Percentiles rank a stretch among this genome's conserved stretches.
phyloP scores from a whole-genome alignment of 192 early-diverging fungal genomes.

The Martensiomyces pterosporus region DNA sequence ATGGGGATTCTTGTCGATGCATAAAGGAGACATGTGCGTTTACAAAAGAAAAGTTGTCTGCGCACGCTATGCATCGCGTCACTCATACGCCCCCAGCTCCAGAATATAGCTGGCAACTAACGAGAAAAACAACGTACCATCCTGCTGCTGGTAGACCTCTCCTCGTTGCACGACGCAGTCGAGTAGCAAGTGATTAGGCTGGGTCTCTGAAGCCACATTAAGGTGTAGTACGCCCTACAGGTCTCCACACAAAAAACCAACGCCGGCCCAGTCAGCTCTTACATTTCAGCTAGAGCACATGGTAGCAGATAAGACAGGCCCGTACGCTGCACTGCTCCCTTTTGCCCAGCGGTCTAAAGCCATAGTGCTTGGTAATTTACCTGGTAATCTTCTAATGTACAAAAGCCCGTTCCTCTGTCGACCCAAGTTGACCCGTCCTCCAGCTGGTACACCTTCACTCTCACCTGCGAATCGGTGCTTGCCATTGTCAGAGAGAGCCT shows the following conservation, averaged over 20 bases:
- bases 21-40: no score
- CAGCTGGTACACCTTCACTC: constrained; percentile 87
- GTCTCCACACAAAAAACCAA: constrained; percentile 5
- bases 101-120: no score
- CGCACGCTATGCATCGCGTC: no score
- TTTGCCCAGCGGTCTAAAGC: no score
- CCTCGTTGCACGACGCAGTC: constrained; percentile 70
- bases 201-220: constrained; percentile 61
- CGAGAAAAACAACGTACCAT: constrained; percentile 56
- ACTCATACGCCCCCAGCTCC: no score
- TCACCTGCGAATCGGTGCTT: constrained; percentile 46
- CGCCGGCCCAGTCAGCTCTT: constrained; percentile 10
- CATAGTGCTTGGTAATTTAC: constrained; percentile 31
- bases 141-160: constrained; percentile 76
- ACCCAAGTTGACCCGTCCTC: constrained; percentile 67
- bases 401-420: constrained; percentile 83
- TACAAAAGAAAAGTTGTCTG: no score
- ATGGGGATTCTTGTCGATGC: no score
- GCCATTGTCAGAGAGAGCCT: constrained; percentile 19
- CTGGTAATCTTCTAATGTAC: constrained; percentile 63
- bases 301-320: no score
- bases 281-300: no score
- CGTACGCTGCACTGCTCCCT: no score
- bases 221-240: constrained; percentile 58
- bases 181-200: constrained; percentile 56